Conservation (phyloP, 257 asterid genomes). For the Echites panduratus region DNA sequence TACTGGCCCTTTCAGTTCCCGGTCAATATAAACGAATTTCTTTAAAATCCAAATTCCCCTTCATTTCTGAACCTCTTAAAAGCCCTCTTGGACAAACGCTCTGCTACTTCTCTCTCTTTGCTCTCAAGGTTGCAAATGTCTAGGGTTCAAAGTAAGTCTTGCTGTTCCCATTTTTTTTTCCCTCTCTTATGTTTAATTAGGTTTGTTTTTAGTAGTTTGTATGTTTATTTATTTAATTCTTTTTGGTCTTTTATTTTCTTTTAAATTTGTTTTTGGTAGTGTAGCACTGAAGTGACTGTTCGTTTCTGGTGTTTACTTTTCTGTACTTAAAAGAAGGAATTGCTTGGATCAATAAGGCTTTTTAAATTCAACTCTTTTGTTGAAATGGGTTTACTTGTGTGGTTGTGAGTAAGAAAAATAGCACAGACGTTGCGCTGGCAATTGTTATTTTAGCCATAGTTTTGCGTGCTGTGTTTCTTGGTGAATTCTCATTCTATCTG, state of each 20-base stretch:
- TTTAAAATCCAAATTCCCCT: not conserved
- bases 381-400: not conserved
- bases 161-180: not conserved
- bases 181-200: not conserved
- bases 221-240: not conserved
- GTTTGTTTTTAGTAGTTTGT: not conserved
- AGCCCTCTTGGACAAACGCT: slow-evolving; percentile 5
- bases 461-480: not conserved
- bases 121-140: not conserved
- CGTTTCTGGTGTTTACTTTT: not conserved
- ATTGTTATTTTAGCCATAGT: not conserved
- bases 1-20: not conserved
- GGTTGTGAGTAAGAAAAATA: not conserved
- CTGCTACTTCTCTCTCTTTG: not conserved
- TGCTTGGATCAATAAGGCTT: not conserved
- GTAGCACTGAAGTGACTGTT: not conserved
- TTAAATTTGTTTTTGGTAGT: not conserved
- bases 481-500: not conserved
- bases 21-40: not conserved
- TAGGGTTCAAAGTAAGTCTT: not conserved
- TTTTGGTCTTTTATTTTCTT: not conserved
- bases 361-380: not conserved
- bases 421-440: not conserved
- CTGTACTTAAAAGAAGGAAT: not conserved
- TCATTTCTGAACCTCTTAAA: not conserved